A percentile compares a stretch with the other conserved stretches of the same genome.
Conservation (phyloP, 2,329 filamentous ascomycete species). For the Zymoseptoria ardabiliae region DNA sequence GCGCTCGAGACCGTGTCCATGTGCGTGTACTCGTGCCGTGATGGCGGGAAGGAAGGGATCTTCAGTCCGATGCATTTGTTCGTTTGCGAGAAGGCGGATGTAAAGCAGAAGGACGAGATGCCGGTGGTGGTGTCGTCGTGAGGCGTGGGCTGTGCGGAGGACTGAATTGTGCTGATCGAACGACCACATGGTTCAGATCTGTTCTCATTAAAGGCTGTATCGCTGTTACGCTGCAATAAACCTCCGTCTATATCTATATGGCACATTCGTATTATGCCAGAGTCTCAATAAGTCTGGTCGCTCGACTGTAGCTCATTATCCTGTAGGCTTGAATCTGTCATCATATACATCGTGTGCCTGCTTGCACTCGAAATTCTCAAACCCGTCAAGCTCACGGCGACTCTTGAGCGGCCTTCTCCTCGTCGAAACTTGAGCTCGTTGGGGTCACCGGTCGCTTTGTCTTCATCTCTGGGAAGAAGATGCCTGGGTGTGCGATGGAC, state of each 20-base stretch:
- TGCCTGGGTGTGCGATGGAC: slow-evolving; percentile 39
- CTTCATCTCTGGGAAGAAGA: slow-evolving; percentile 33
- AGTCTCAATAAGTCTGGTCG: neutral
- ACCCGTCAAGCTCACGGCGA: neutral
- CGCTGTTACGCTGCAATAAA: too few relatives aligned
- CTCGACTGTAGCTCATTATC: neutral
- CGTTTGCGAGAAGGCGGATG: neutral
- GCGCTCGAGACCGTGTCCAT: slow-evolving; percentile 1
- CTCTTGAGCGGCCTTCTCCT: neutral
- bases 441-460: neutral
- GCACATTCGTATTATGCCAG: too few relatives aligned
- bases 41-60: neutral
- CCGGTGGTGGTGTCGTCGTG: neutral
- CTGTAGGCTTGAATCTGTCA: neutral
- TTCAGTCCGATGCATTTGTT: slow-evolving; percentile 1
- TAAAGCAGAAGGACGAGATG: neutral
- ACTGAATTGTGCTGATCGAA: too few relatives aligned
- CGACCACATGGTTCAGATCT: too few relatives aligned
- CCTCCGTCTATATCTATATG: too few relatives aligned
- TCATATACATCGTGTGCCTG: neutral
- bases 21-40: slow-evolving; percentile 1
- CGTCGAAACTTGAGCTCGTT: neutral
- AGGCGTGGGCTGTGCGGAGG: neutral
- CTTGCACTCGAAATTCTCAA: neutral
- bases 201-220: too few relatives aligned